These are phyloP conservation scores for Quercus phellos DNA, from an alignment of 331 rosid species.

Conservation along the genomic window DNA sequence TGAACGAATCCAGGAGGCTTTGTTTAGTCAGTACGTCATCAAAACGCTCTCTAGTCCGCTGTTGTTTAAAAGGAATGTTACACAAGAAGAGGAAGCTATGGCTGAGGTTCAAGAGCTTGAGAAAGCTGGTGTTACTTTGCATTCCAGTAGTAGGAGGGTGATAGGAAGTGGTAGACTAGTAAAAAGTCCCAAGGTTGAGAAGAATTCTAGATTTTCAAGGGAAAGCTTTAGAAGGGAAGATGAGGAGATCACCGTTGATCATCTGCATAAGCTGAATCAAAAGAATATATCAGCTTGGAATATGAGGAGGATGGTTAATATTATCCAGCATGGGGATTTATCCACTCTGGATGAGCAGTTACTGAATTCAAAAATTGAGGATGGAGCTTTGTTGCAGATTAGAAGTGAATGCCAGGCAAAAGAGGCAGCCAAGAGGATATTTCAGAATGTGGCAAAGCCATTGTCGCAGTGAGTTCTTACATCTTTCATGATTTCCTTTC, in stretches of 20 bases:
- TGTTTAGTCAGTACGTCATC: constrained; percentile 77
- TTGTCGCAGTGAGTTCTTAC: constrained; percentile 55
- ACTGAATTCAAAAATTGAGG: constrained; percentile 38
- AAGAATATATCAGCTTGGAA: constrained; percentile 95
- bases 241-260: constrained; percentile 68
- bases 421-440: constrained; percentile 87
- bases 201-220: constrained; percentile 23
- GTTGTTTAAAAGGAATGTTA: constrained; percentile 32
- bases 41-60: constrained; percentile 87
- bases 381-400: constrained; percentile 55
- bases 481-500: constrained; percentile 1
- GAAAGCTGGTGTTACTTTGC: constrained; percentile 61
- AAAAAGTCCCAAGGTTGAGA: constrained; percentile 22
- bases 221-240: constrained; percentile 40
- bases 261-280: constrained; percentile 66
- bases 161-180: constrained; percentile 33
- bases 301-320: constrained; percentile 84
- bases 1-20: constrained; percentile 83
- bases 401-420: constrained; percentile 89
- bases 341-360: constrained; percentile 76
- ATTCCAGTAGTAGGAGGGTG: constrained; percentile 37
- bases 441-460: constrained; percentile 71
- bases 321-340: constrained; percentile 66
- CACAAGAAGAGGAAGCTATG: constrained; percentile 66
- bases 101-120: constrained; percentile 64